Evolutionary conservation across 306 rosid genomes (phyloP).

Genomic region (Phaseolus lunatus): DNA sequence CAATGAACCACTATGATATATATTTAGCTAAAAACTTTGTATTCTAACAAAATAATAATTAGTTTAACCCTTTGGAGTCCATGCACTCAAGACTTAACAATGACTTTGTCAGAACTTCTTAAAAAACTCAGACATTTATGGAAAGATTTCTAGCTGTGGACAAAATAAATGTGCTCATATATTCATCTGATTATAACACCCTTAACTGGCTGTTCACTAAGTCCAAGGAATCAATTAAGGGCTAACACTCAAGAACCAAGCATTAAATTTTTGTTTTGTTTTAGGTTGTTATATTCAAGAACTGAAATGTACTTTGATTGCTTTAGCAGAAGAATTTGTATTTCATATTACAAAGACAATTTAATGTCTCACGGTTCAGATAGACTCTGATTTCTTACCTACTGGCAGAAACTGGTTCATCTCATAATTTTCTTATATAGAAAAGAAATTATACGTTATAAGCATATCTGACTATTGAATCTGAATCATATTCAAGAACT

Average conservation of each 20-base stretch:
- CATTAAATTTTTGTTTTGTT: background rate
- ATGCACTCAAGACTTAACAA: background rate
- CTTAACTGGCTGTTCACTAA: too few relatives aligned
- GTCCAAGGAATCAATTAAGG: slow-evolving; percentile 64
- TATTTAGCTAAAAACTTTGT: background rate
- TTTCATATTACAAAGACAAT: background rate
- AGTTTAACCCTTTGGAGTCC: background rate
- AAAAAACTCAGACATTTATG: background rate
- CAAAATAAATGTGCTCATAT: background rate
- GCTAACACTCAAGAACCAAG: slow-evolving; percentile 38
- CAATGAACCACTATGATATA: background rate
- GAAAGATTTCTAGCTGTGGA: background rate
- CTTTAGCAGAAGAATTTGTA: background rate
- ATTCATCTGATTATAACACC: too few relatives aligned
- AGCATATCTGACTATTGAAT: background rate
- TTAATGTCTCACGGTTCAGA: background rate
- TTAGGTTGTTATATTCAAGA: background rate
- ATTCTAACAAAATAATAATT: background rate
- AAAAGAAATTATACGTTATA: background rate
- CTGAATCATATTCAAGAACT: slow-evolving; percentile 4
- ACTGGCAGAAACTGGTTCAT: background rate
- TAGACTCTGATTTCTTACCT: slow-evolving; percentile 3
- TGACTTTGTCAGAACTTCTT: slow-evolving; percentile 5
- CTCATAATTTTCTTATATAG: background rate
- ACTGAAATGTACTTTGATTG: background rate